Percentiles rank a stretch among this genome's conserved stretches.
phyloP scores from a whole-genome alignment of 192 early-diverging fungal species.

The Gaertneriomyces semiglobifer region DNA sequence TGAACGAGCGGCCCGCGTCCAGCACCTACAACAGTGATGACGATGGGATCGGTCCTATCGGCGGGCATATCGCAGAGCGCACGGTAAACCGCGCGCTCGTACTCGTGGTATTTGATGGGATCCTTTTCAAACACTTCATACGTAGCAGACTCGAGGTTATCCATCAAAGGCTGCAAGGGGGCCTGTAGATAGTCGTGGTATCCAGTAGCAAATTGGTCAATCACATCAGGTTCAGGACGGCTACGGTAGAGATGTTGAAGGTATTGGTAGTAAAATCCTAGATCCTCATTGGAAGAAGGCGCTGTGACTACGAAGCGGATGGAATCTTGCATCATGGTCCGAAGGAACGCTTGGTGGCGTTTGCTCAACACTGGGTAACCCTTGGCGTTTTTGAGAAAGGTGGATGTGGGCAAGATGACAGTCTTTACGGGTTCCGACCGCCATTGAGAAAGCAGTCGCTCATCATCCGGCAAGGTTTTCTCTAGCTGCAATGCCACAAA shows the following conservation, averaged over 20 bases:
- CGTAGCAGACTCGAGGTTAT: constrained; percentile 88
- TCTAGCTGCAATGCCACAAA: constrained; percentile 57
- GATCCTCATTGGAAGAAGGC: neutral
- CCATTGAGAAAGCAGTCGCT: constrained; percentile 60
- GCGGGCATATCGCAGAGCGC: neutral
- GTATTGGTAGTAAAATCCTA: constrained; percentile 65
- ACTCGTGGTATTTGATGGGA: constrained; percentile 88
- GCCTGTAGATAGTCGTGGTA: constrained; percentile 81
- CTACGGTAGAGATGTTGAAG: constrained; percentile 68
- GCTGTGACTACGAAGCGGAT: neutral
- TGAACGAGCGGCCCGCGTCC: constrained; percentile 94
- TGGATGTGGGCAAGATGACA: constrained; percentile 64
- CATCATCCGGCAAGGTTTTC: constrained; percentile 44
- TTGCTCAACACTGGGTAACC: constrained; percentile 88
- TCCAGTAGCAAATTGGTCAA: constrained; percentile 74
- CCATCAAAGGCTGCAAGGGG: constrained; percentile 87
- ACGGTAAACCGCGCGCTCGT: constrained; percentile 62
- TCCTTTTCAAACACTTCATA: constrained; percentile 97
- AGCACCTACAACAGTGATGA: constrained; percentile 92
- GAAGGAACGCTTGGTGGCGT: constrained; percentile 67
- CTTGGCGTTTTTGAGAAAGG: constrained; percentile 76
- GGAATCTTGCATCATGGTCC: constrained; percentile 41
- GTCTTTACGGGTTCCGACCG: constrained; percentile 80
- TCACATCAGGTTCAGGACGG: constrained; percentile 52
- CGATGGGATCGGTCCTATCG: constrained; percentile 31